These are phyloP conservation scores for Fusarium scirpi DNA, from an alignment of 2,329 filamentous ascomycete genomes.

Conservation along the genomic window DNA sequence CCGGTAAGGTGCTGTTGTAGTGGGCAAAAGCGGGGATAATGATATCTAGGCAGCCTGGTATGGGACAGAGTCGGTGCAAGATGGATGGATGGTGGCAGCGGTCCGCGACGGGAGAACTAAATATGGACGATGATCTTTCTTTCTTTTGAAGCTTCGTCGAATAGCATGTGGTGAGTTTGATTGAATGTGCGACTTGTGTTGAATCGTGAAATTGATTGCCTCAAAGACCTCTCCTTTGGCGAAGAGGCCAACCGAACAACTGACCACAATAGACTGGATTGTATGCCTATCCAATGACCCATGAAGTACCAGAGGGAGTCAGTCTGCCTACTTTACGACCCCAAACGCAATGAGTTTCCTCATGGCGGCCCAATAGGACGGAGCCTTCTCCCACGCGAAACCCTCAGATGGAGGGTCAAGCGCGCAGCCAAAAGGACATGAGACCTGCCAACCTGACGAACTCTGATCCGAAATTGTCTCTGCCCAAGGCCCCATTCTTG, in stretches of 20 bases:
- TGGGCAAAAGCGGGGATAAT: slow-evolving; percentile 43
- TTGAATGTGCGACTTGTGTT: slow-evolving; percentile 1
- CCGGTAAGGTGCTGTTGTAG: slow-evolving; percentile 19
- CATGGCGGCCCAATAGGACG: slow-evolving; percentile 46
- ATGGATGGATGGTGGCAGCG: slow-evolving; percentile 40
- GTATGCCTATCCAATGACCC: slow-evolving; percentile 20
- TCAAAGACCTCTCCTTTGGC: slow-evolving; percentile 1
- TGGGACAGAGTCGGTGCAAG: slow-evolving; percentile 7
- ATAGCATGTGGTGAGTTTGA: slow-evolving; percentile 6
- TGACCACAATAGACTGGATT: slow-evolving; percentile 7
- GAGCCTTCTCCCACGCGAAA: slow-evolving; percentile 42
- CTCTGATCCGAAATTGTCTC: slow-evolving; percentile 23
- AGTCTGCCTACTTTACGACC: slow-evolving; percentile 34
- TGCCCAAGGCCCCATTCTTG: slow-evolving; percentile 33
- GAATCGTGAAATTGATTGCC: slow-evolving; percentile 1
- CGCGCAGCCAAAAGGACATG: slow-evolving; percentile 44
- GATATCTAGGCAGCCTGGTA: neutral
- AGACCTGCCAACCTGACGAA: slow-evolving; percentile 41
- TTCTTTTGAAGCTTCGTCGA: slow-evolving; percentile 1
- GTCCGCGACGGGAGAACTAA: slow-evolving; percentile 42
- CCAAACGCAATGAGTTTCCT: slow-evolving; percentile 32
- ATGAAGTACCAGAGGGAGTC: slow-evolving; percentile 29
- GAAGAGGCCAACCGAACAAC: slow-evolving; percentile 8
- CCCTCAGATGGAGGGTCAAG: slow-evolving; percentile 45
- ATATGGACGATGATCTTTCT: slow-evolving; percentile 32